These are phyloP conservation scores for Fusarium nodosum DNA, from an alignment of 2,329 filamentous ascomycete species.

Conservation along the genomic window DNA sequence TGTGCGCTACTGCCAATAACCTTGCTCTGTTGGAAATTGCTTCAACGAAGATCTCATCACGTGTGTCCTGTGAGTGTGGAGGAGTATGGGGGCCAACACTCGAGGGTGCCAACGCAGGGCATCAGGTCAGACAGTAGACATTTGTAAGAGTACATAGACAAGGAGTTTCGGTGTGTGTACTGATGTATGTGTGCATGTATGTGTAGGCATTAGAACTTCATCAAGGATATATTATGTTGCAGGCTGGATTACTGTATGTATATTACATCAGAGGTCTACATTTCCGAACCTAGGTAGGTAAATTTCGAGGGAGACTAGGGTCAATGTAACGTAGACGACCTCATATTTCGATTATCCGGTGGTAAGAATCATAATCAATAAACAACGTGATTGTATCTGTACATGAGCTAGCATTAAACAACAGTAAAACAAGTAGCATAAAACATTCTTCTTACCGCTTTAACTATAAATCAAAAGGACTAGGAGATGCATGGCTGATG, in stretches of 20 bases:
- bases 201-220: not conserved
- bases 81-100: constrained; percentile 30
- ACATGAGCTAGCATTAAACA: not conserved
- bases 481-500: constrained; percentile 28
- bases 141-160: constrained; percentile 6
- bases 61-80: constrained; percentile 41
- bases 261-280: not conserved
- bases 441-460: constrained; percentile 24
- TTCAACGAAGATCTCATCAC: constrained; percentile 49
- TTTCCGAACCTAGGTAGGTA: not conserved
- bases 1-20: constrained; percentile 30
- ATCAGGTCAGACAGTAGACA: constrained; percentile 13
- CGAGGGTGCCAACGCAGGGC: constrained; percentile 25
- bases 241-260: not conserved
- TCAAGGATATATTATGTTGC: not conserved
- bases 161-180: not conserved
- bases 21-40: constrained; percentile 43
- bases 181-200: no score
- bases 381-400: constrained; percentile 22
- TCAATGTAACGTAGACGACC: constrained; percentile 1
- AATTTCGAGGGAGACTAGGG: constrained; percentile 8
- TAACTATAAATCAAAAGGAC: constrained; percentile 19
- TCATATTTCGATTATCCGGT: constrained; percentile 8
- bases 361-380: not conserved
- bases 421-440: constrained; percentile 1